phyloP scores from a whole-genome alignment of 139 green algal genomes.

The Gonium pectorale region DNA sequence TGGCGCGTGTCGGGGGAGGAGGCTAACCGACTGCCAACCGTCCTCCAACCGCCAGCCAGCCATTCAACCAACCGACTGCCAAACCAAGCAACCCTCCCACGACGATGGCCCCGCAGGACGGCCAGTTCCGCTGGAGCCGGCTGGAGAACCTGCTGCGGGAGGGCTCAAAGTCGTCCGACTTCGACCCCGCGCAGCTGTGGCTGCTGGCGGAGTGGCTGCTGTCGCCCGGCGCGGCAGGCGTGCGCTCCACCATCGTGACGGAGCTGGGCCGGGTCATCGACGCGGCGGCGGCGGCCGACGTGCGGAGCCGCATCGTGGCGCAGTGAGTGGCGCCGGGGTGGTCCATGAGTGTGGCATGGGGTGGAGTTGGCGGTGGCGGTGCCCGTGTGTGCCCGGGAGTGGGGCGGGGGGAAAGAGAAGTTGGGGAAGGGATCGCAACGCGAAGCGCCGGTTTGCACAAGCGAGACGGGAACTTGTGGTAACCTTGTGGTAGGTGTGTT shows the following conservation, averaged over 20 bases:
- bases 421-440: too few species aligned
- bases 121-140: conserved; percentile 80
- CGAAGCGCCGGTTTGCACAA: too few species aligned
- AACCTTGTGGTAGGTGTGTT: too few species aligned
- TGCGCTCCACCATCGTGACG: conserved; percentile 67
- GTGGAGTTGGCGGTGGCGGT: background rate
- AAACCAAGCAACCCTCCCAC: too few species aligned
- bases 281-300: conserved; percentile 63
- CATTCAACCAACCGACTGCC: too few species aligned
- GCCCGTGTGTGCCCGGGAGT: background rate
- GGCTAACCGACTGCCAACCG: too few species aligned
- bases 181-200: conserved; percentile 88
- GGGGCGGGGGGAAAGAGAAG: too few species aligned
- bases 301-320: conserved; percentile 44
- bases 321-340: conserved; percentile 19
- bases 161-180: conserved; percentile 83
- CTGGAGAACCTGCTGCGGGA: conserved; percentile 91
- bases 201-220: conserved; percentile 87
- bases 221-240: conserved; percentile 52
- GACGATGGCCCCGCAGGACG: conserved; percentile 50
- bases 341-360: background rate
- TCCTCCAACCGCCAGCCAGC: too few species aligned
- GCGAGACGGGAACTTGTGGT: too few species aligned
- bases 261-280: conserved; percentile 84
- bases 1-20: too few species aligned